Evolutionary conservation across 2,329 filamentous ascomycete species (phyloP).

Genomic region (Monosporascus sp.): DNA sequence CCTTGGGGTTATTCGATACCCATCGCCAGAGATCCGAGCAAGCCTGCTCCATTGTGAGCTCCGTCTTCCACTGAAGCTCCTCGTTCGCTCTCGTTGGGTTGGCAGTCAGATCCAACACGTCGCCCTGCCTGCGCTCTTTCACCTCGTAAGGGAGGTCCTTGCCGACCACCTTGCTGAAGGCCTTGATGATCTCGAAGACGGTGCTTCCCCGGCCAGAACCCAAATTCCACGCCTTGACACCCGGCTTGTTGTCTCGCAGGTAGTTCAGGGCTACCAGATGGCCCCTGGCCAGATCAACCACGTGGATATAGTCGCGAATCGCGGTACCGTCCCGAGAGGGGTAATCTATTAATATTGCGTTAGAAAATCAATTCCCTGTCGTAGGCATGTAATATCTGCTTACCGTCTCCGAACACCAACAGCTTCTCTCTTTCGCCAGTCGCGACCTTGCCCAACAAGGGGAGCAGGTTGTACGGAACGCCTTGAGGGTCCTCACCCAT

Average conservation of each 20-base stretch:
- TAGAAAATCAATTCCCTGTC: neutral
- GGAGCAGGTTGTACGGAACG: constrained; percentile 91
- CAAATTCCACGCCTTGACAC: constrained; percentile 93
- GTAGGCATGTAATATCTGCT: constrained; percentile 21
- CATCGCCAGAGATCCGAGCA: constrained; percentile 94
- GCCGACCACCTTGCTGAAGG: constrained; percentile 83
- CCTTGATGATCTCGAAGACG: constrained; percentile 95
- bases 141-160: constrained; percentile 83
- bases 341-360: constrained; percentile 61
- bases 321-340: constrained; percentile 82
- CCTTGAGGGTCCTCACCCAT: constrained; percentile 98
- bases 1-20: constrained; percentile 94
- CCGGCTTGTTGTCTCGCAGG: constrained; percentile 76
- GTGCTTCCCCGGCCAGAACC: constrained; percentile 93
- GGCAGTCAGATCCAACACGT: constrained; percentile 91
- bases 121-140: constrained; percentile 73
- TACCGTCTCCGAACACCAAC: constrained; percentile 88
- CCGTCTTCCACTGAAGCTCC: constrained; percentile 89
- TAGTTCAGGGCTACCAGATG: constrained; percentile 88
- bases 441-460: constrained; percentile 89
- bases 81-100: constrained; percentile 81
- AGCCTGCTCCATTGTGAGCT: constrained; percentile 84
- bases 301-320: constrained; percentile 97
- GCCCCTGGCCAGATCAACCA: constrained; percentile 80
- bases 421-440: constrained; percentile 93